Conservation (phyloP, 805 yeast species). For the Saturnispora serradocipensis region DNA sequence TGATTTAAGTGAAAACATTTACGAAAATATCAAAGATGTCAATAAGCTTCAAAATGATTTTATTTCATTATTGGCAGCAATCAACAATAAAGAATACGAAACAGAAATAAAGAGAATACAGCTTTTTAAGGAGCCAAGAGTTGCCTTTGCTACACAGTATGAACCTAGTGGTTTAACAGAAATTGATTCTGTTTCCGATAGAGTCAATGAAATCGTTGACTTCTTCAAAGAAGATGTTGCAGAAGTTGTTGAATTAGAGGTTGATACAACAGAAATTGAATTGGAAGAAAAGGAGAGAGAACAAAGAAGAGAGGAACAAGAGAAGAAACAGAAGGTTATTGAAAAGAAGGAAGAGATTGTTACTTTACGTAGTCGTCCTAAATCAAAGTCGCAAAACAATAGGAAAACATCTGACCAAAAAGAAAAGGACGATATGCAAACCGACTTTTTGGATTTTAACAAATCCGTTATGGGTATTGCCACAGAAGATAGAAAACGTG, state of each 20-base stretch:
- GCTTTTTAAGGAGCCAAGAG: background rate
- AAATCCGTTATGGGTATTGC: conserved; percentile 18
- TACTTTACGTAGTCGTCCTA: conserved; percentile 22
- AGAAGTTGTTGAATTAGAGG: conserved; percentile 12
- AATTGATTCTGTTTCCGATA: conserved; percentile 11
- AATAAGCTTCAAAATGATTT: conserved; percentile 18
- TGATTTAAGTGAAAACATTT: conserved; percentile 13
- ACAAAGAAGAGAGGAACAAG: conserved; percentile 5
- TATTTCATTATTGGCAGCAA: conserved; percentile 6
- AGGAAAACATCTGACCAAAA: conserved; percentile 11
- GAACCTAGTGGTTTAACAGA: conserved; percentile 13
- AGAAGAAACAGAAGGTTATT: conserved; percentile 7
- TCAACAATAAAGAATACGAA: background rate
- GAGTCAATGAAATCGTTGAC: conserved; percentile 14
- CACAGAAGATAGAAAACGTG: conserved; percentile 11
- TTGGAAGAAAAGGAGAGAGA: conserved; percentile 14
- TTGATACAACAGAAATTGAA: conserved; percentile 15
- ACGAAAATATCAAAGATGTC: conserved; percentile 20
- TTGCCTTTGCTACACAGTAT: conserved; percentile 18
- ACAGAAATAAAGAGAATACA: background rate
- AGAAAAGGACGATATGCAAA: conserved; percentile 13
- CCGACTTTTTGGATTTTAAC: conserved; percentile 25
- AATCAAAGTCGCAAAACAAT: conserved; percentile 11
- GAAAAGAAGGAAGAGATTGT: conserved; percentile 25
- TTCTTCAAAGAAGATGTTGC: conserved; percentile 11